phyloP scores from a whole-genome alignment of 805 yeast genomes.

The Metschnikowia colocasiae region DNA sequence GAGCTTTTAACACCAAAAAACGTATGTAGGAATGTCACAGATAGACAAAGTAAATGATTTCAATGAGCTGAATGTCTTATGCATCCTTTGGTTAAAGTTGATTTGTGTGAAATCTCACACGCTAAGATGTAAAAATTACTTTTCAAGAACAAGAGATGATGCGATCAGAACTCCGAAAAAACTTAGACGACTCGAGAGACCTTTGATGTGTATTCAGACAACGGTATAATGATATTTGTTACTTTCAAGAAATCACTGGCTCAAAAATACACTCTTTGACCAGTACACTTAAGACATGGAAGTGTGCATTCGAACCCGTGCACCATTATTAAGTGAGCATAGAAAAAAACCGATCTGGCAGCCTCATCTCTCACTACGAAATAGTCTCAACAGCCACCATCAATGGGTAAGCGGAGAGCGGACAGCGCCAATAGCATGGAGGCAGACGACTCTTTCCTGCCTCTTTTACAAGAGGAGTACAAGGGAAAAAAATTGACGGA shows the following conservation, averaged over 20 bases:
- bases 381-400: neutral
- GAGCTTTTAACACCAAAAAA: slow-evolving; percentile 36
- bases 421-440: slow-evolving; percentile 8
- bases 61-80: no score
- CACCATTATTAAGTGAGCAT: slow-evolving; percentile 11
- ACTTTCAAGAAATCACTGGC: neutral
- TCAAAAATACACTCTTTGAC: neutral
- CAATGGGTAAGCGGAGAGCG: slow-evolving; percentile 17
- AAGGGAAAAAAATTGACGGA: slow-evolving; percentile 86
- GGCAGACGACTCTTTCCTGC: slow-evolving; percentile 63
- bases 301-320: slow-evolving; percentile 10
- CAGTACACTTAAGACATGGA: neutral
- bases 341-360: slow-evolving; percentile 5
- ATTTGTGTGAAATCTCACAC: no score
- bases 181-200: no score
- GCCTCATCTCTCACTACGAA: slow-evolving; percentile 5
- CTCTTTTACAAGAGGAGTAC: slow-evolving; percentile 73
- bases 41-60: no score
- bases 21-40: no score
- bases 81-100: no score
- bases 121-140: no score
- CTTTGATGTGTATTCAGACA: no score
- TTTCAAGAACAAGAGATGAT: no score
- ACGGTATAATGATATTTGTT: no score
- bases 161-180: no score